A percentile compares a stretch with the other conserved stretches of the same genome.
Evolutionary conservation across 306 rosid species (phyloP).

Genomic region (Rosa rugosa): DNA sequence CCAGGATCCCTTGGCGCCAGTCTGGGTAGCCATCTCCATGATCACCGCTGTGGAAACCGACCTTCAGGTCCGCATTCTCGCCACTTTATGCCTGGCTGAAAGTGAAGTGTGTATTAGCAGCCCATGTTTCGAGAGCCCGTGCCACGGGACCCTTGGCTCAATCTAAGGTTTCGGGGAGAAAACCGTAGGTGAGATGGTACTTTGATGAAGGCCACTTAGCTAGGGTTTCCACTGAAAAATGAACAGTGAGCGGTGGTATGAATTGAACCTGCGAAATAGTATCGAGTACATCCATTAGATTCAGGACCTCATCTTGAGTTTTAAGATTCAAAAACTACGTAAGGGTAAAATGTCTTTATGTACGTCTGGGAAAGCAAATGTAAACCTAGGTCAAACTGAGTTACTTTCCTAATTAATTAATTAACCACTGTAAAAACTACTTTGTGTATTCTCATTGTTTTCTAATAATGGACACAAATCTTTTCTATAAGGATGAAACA

Average conservation of each 20-base stretch:
- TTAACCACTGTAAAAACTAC: too few species aligned
- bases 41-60: constrained; percentile 18
- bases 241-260: constrained; percentile 15
- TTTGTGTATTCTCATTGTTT: too few species aligned
- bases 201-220: constrained; percentile 25
- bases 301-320: too few species aligned
- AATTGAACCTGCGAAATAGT: not conserved
- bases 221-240: constrained; percentile 12
- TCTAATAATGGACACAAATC: too few species aligned
- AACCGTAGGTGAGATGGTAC: not conserved
- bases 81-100: not conserved
- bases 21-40: constrained; percentile 28
- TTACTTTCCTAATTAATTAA: too few species aligned
- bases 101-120: constrained; percentile 14
- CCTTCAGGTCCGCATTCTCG: constrained; percentile 1
- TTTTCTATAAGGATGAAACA: too few species aligned
- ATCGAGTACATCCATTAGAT: too few species aligned
- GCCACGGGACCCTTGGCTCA: constrained; percentile 5
- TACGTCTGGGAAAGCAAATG: too few species aligned
- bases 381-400: too few species aligned
- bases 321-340: too few species aligned
- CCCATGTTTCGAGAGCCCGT: constrained; percentile 34
- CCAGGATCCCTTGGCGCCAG: not conserved
- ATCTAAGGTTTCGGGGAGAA: not conserved
- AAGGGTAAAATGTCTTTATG: too few species aligned